Evolutionary conservation across 768 basidiomycete species (phyloP).

Genomic region (Macrolepiota fuliginosa): DNA sequence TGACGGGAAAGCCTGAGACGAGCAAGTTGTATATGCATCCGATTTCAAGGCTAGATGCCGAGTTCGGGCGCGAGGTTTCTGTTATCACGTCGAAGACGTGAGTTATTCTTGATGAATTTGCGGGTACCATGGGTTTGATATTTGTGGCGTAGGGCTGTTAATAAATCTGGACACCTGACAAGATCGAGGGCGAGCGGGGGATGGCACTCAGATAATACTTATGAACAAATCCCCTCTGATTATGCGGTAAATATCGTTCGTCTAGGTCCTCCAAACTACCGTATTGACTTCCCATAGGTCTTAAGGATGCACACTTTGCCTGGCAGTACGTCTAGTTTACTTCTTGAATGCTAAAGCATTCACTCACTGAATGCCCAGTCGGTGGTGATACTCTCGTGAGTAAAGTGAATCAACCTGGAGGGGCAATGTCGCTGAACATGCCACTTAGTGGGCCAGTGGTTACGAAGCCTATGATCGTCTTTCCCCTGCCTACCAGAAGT

Average conservation of each 20-base stretch:
- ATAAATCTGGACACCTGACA: conserved; percentile 29
- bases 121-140: no score
- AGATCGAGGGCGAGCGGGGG: conserved; percentile 36
- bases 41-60: conserved; percentile 43
- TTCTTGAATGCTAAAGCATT: background rate
- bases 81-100: conserved; percentile 47
- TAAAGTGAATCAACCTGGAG: no score
- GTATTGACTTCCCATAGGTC: conserved; percentile 20
- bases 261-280: no score
- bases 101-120: conserved; percentile 8
- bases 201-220: conserved; percentile 61
- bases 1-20: no score
- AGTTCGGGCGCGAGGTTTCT: conserved; percentile 51
- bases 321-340: conserved; percentile 20
- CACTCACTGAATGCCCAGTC: no score
- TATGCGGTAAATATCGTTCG: conserved; percentile 39
- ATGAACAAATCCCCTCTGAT: conserved; percentile 58
- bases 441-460: conserved; percentile 26
- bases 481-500: no score
- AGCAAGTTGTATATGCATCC: no score
- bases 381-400: no score
- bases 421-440: no score
- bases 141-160: conserved; percentile 41
- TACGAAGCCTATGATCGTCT: no score
- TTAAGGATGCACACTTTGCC: conserved; percentile 41